Evolutionary conservation across 1,284 basidiomycete species (phyloP).

Genomic region (Xerocomus nothofagi): DNA sequence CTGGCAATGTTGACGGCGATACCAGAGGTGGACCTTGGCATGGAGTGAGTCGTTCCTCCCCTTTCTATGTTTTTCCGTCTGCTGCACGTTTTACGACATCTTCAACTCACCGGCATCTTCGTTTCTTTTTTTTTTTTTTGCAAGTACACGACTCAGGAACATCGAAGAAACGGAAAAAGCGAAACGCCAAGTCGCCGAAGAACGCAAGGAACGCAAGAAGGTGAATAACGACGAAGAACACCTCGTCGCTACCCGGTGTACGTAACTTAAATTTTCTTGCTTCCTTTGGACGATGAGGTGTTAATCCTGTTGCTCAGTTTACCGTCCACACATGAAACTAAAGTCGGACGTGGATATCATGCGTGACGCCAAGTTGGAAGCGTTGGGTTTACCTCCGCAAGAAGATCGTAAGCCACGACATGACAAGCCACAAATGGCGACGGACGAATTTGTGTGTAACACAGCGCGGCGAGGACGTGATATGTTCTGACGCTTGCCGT

Average conservation of each 20-base stretch:
- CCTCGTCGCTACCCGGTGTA: constrained; percentile 82
- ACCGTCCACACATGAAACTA: constrained; percentile 72
- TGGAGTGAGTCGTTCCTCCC: constrained; percentile 71
- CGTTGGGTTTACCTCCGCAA: constrained; percentile 69
- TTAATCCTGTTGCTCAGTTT: constrained; percentile 53
- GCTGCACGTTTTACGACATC: not conserved
- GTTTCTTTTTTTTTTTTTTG: no score
- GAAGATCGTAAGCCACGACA: constrained; percentile 54
- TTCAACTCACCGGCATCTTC: not conserved
- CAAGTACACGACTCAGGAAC: constrained; percentile 84
- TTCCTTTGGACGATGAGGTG: not conserved
- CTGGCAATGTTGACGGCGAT: constrained; percentile 95
- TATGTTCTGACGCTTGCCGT: not conserved
- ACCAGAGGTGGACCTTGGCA: constrained; percentile 95
- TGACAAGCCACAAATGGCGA: constrained; percentile 77
- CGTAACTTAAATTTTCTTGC: constrained; percentile 32
- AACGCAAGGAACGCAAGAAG: constrained; percentile 57
- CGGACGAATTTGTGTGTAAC: constrained; percentile 76
- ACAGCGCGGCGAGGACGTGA: not conserved
- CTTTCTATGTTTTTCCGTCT: not conserved
- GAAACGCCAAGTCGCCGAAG: constrained; percentile 80
- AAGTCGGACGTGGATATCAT: constrained; percentile 87
- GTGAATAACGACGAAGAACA: constrained; percentile 71
- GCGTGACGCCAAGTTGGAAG: constrained; percentile 80
- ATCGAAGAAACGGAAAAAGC: constrained; percentile 97